A percentile compares a stretch with the other conserved stretches of the same genome.
Conservation (phyloP, 371 early-diverging fungal species). For the Smittium culicis region DNA sequence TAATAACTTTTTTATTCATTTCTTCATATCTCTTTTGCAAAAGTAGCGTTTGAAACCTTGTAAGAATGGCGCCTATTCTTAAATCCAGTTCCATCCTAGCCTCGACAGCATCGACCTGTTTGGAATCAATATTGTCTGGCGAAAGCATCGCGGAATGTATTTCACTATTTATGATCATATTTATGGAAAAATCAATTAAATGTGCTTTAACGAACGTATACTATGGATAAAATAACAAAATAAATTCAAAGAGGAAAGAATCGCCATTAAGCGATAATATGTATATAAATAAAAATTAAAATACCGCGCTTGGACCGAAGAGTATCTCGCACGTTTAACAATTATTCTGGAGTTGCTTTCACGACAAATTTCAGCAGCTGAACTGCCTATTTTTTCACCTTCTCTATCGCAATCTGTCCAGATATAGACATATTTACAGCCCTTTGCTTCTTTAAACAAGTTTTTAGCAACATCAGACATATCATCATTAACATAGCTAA, state of each 20-base stretch:
- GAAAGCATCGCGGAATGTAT: conserved; percentile 68
- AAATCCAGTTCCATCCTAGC: conserved; percentile 92
- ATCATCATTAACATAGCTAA: conserved; percentile 26
- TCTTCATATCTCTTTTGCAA: conserved; percentile 40
- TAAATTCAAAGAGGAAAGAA: too few relatives aligned
- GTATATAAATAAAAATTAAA: too few relatives aligned
- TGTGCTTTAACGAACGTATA: too few relatives aligned
- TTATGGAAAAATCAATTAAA: too few relatives aligned
- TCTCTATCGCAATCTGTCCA: conserved; percentile 99
- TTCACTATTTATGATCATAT: conserved; percentile 39
- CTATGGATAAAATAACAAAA: too few relatives aligned
- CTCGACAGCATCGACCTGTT: conserved; percentile 80
- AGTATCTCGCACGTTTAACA: conserved; percentile 28
- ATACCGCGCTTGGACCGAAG: conserved; percentile 15
- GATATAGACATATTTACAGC: conserved; percentile 64
- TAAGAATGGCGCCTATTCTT: conserved; percentile 92
- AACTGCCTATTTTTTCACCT: conserved; percentile 96
- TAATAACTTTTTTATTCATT: conserved; percentile 48
- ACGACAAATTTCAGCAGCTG: conserved; percentile 60
- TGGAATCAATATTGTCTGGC: conserved; percentile 52
- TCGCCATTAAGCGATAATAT: too few relatives aligned
- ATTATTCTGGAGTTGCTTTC: conserved; percentile 43
- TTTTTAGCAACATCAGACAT: conserved; percentile 43
- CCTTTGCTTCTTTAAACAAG: conserved; percentile 42
- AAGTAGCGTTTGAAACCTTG: conserved; percentile 80